Evolutionary conservation across 2,329 filamentous ascomycete genomes (phyloP).

Genomic region (Pochonia chlamydosporia): DNA sequence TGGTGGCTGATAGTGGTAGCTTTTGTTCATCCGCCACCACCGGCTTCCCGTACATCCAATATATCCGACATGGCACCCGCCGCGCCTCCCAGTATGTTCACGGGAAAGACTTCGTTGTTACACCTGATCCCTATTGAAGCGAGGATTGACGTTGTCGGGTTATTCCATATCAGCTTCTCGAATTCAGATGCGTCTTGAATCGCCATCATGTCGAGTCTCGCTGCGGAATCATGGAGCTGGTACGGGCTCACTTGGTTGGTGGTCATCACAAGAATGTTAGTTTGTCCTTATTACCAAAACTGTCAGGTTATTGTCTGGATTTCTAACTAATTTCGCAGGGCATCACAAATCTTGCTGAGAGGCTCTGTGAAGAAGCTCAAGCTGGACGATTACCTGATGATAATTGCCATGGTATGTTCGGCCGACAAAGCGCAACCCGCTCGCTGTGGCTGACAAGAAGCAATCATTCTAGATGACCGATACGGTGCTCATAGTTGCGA

Average conservation of each 20-base stretch:
- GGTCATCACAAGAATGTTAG: slow-evolving; percentile 34
- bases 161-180: neutral
- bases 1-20: no score
- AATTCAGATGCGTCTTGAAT: neutral
- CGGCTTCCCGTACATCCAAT: no score
- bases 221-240: slow-evolving; percentile 38
- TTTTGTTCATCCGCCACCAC: no score
- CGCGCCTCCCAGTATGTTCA: no score
- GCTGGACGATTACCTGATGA: slow-evolving; percentile 50
- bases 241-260: slow-evolving; percentile 35
- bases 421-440: neutral
- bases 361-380: slow-evolving; percentile 45
- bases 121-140: no score
- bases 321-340: slow-evolving; percentile 15
- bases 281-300: no score
- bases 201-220: slow-evolving; percentile 23
- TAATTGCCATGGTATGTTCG: slow-evolving; percentile 42
- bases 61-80: no score
- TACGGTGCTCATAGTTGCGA: slow-evolving; percentile 46
- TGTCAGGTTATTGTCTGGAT: no score
- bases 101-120: no score
- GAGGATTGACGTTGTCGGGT: no score
- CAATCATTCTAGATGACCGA: slow-evolving; percentile 33
- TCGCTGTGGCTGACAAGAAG: neutral
- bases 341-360: slow-evolving; percentile 32